These are phyloP conservation scores for Ogataea pini DNA, from an alignment of 805 yeast species.

Conservation along the genomic window DNA sequence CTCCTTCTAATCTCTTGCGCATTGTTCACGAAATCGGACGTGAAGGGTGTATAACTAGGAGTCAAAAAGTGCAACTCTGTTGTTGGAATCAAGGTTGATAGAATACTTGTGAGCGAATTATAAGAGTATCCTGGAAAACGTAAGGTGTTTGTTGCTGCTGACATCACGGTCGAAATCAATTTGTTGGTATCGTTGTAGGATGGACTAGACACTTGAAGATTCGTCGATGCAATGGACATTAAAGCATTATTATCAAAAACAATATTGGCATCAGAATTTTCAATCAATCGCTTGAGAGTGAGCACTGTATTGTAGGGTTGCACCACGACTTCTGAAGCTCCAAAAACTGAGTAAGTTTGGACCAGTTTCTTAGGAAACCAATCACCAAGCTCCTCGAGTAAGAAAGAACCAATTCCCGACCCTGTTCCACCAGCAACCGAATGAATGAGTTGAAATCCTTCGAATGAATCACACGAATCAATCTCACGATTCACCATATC, in stretches of 20 bases:
- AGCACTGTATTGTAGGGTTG: conserved; percentile 93
- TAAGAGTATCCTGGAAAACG: conserved; percentile 92
- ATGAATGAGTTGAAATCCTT: conserved; percentile 88
- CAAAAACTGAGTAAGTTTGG: conserved; percentile 85
- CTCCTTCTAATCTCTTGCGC: conserved; percentile 60
- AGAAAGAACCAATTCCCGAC: conserved; percentile 85
- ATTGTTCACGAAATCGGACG: conserved; percentile 62
- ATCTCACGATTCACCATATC: conserved; percentile 87
- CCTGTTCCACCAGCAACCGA: conserved; percentile 99
- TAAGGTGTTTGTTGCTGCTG: conserved; percentile 82
- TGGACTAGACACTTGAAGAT: conserved; percentile 56
- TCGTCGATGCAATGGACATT: conserved; percentile 65
- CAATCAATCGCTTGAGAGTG: conserved; percentile 78
- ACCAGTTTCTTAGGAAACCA: conserved; percentile 78
- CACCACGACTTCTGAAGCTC: conserved; percentile 93
- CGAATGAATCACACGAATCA: conserved; percentile 85
- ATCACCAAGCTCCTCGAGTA: conserved; percentile 78
- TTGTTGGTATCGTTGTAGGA: conserved; percentile 81
- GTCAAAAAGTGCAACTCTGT: conserved; percentile 77
- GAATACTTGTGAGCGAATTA: conserved; percentile 77
- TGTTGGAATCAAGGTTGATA: conserved; percentile 81
- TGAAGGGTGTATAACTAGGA: conserved; percentile 78
- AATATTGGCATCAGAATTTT: conserved; percentile 82
- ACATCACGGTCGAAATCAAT: conserved; percentile 79
- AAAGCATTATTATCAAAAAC: conserved; percentile 91